Evolutionary conservation across 1,284 basidiomycete species (phyloP).

Genomic region (Moesziomyces sp.): DNA sequence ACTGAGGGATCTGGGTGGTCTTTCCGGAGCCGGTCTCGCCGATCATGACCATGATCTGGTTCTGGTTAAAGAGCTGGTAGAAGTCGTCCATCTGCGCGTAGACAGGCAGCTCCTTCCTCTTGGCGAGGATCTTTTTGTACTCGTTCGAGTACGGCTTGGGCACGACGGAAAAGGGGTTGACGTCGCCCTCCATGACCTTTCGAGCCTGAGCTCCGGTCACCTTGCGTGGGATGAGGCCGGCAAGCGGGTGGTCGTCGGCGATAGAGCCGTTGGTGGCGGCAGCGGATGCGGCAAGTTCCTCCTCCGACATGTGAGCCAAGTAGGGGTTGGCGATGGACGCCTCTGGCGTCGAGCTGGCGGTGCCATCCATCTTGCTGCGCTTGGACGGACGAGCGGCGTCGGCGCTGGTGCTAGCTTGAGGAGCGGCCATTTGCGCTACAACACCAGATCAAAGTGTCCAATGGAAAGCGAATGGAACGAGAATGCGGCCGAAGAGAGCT

Average conservation of each 20-base stretch:
- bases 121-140: conserved; percentile 87
- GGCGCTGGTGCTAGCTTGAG: conserved; percentile 30
- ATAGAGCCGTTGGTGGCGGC: conserved; percentile 13
- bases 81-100: conserved; percentile 93
- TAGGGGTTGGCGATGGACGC: conserved; percentile 57
- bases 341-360: conserved; percentile 11
- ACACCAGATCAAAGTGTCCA: neutral
- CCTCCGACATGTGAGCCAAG: conserved; percentile 51
- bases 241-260: conserved; percentile 73
- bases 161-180: conserved; percentile 79
- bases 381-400: conserved; percentile 45
- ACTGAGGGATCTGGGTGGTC: conserved; percentile 99
- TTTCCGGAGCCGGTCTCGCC: conserved; percentile 98
- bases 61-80: conserved; percentile 82
- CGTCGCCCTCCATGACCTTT: conserved; percentile 79
- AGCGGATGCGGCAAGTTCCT: conserved; percentile 20
- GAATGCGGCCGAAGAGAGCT: neutral
- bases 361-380: conserved; percentile 43
- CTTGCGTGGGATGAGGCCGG: conserved; percentile 80
- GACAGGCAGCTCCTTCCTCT: conserved; percentile 89
- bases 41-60: conserved; percentile 94
- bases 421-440: conserved; percentile 16
- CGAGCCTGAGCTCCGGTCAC: conserved; percentile 80
- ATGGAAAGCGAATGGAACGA: too few species aligned
- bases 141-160: conserved; percentile 78